Evolutionary conservation across 1,284 basidiomycete species (phyloP).

Genomic region (Cryptococcus sp.): DNA sequence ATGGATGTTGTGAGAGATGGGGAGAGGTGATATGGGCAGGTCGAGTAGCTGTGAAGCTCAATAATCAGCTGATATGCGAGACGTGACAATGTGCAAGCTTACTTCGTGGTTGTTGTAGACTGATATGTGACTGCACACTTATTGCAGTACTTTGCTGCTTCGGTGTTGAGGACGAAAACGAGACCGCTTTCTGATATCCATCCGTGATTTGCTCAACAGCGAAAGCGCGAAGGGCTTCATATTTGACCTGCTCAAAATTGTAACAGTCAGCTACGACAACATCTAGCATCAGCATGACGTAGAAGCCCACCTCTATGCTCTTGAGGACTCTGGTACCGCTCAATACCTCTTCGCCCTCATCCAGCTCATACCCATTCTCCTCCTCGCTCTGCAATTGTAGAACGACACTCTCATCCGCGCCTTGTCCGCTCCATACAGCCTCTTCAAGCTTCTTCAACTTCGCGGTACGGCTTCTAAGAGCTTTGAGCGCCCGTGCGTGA

Average conservation of each 20-base stretch:
- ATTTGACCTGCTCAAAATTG: slow-evolving; percentile 8
- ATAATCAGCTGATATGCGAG: background rate
- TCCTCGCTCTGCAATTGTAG: background rate
- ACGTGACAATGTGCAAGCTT: background rate
- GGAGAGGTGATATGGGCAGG: slow-evolving; percentile 7
- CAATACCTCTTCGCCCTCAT: slow-evolving; percentile 18
- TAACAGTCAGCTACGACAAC: background rate
- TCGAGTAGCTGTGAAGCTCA: slow-evolving; percentile 5
- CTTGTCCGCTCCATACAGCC: slow-evolving; percentile 34
- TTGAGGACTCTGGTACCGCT: slow-evolving; percentile 17
- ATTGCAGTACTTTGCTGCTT: slow-evolving; percentile 8
- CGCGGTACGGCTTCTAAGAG: slow-evolving; percentile 14
- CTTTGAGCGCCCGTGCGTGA: slow-evolving; percentile 22
- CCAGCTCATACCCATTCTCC: slow-evolving; percentile 9
- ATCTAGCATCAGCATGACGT: background rate
- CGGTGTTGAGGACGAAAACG: slow-evolving; percentile 6
- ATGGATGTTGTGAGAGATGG: slow-evolving; percentile 13
- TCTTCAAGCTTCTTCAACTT: slow-evolving; percentile 30
- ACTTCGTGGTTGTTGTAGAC: slow-evolving; percentile 30
- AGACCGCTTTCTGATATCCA: slow-evolving; percentile 27
- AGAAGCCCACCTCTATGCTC: slow-evolving; percentile 23
- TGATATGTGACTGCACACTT: slow-evolving; percentile 9
- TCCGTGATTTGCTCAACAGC: slow-evolving; percentile 31
- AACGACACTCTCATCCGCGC: slow-evolving; percentile 30
- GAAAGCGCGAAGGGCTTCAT: slow-evolving; percentile 20